Conservation (phyloP, 2,329 filamentous ascomycete genomes). For the Neonectria faginata region DNA sequence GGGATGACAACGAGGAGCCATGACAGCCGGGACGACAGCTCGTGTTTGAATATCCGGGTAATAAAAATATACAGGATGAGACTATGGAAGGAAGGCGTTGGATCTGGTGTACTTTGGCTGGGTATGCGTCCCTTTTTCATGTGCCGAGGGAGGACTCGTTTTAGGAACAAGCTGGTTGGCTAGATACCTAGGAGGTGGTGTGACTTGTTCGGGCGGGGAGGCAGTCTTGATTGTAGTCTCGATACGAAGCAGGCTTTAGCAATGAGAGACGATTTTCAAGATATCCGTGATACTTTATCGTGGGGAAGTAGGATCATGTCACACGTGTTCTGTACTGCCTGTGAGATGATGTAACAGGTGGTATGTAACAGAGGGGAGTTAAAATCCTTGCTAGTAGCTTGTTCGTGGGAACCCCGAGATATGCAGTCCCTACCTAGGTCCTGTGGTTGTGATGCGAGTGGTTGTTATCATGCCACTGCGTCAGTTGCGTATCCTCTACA, state of each 20-base stretch:
- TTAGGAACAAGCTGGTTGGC: constrained; percentile 1
- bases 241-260: constrained; percentile 4
- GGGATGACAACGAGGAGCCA: constrained; percentile 16
- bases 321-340: background rate
- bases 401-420: background rate
- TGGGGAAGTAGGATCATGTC: background rate
- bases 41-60: constrained; percentile 17
- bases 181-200: background rate
- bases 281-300: background rate
- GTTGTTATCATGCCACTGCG: background rate
- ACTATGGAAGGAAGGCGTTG: constrained; percentile 25
- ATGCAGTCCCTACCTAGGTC: background rate
- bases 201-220: constrained; percentile 4
- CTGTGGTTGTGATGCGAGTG: background rate
- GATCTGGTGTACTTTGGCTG: constrained; percentile 23
- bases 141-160: constrained; percentile 7
- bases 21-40: constrained; percentile 1
- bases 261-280: constrained; percentile 1
- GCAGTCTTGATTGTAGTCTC: constrained; percentile 12
- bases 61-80: constrained; percentile 14
- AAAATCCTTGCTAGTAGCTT: background rate
- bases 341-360: background rate
- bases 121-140: constrained; percentile 15
- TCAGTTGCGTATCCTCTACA: background rate
- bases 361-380: background rate